phyloP scores from a whole-genome alignment of 495 filamentous ascomycete species.

The Talaromyces thailandensis region DNA sequence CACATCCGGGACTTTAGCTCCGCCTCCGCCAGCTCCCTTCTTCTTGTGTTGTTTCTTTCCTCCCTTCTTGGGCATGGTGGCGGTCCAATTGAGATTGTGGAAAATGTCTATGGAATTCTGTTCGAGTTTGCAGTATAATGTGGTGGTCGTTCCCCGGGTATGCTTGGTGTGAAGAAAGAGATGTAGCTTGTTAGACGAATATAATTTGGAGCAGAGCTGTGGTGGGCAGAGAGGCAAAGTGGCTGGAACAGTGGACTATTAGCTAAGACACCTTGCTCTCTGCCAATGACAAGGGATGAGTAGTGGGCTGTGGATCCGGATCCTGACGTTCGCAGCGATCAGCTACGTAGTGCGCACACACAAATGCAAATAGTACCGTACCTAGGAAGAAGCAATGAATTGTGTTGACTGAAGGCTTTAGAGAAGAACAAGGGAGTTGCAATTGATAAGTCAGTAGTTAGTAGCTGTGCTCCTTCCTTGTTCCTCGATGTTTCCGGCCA shows the following conservation, averaged over 20 bases:
- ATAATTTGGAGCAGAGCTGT: neutral
- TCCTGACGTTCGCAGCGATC: constrained; percentile 1
- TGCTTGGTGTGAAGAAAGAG: neutral
- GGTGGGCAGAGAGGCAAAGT: neutral
- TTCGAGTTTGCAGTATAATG: neutral
- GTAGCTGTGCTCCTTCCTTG: neutral
- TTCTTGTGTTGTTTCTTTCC: constrained; percentile 33
- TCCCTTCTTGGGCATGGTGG: constrained; percentile 36
- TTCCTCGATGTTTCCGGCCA: neutral
- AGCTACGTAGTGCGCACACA: neutral
- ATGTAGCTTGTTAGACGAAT: neutral
- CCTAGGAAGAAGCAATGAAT: neutral
- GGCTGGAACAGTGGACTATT: neutral
- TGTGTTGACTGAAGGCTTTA: neutral
- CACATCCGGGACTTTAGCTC: constrained; percentile 23
- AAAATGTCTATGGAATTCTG: too few relatives aligned
- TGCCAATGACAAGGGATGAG: neutral
- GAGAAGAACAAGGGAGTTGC: neutral
- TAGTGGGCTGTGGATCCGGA: neutral
- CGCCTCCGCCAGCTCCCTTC: constrained; percentile 21
- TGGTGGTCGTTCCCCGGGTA: neutral
- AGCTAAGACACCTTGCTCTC: neutral
- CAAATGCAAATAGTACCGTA: neutral
- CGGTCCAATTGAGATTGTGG: neutral
- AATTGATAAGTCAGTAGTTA: neutral